Percentiles rank a stretch among this genome's conserved stretches.
Conservation (phyloP, 2,329 filamentous ascomycete genomes). For the Fusarium mangiferae region DNA sequence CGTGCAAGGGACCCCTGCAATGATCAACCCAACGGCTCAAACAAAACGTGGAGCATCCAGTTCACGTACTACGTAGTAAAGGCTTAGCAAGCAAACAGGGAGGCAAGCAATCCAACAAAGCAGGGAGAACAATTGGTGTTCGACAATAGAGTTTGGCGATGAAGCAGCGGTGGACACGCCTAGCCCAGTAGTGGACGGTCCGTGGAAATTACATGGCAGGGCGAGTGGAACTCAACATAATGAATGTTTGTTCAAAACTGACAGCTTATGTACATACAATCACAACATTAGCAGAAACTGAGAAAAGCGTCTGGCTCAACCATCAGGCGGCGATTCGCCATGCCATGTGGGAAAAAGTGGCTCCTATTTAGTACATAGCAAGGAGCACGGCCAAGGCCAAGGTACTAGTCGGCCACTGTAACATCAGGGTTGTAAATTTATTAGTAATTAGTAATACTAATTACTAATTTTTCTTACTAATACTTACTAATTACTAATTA, state of each 20-base stretch:
- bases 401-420: not conserved
- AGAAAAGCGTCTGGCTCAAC: conserved; percentile 17
- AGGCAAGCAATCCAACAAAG: conserved; percentile 7
- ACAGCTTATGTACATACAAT: not conserved
- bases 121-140: conserved; percentile 26
- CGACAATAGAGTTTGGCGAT: conserved; percentile 42
- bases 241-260: not conserved
- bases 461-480: too few species aligned
- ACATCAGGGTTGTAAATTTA: too few species aligned
- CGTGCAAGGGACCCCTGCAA: conserved; percentile 5
- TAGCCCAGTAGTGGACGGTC: conserved; percentile 15
- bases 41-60: conserved; percentile 12
- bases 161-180: conserved; percentile 41
- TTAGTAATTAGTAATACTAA: too few species aligned
- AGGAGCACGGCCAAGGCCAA: not conserved
- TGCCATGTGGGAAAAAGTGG: conserved; percentile 37
- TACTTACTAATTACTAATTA: too few species aligned
- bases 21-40: conserved; percentile 25
- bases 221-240: not conserved
- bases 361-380: not conserved
- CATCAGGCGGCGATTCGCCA: conserved; percentile 23
- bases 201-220: conserved; percentile 41
- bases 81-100: conserved; percentile 27
- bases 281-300: conserved; percentile 9
- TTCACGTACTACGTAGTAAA: conserved; percentile 7